Base-by-base conservation (phyloP, 768 basidiomycete species). In the Agaricus bisporus region DNA sequence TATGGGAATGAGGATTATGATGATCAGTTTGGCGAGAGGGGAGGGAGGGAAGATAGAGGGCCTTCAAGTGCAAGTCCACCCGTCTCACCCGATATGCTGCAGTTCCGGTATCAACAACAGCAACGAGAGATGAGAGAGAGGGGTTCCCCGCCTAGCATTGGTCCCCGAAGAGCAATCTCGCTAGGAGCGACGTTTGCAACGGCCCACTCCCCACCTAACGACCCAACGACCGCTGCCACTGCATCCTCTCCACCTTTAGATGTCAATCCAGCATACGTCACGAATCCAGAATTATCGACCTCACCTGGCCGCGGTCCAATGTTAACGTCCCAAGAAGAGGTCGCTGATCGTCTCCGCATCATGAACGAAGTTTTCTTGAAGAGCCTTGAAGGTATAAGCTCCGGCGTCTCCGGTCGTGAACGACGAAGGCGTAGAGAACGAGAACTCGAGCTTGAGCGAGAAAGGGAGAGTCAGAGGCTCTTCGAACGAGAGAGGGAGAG, bases 331-430 rank as follows among this genome's bases (percentile, higher is more conserved):
- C 81, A 78, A 58, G 73, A 75, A 4, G 87, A 83, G 52, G 80
- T 90, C 2, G 85, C 86, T 49, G 82, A 81, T 64, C 70, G 78
- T 56, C 63, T 90, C 49, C 70, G 68, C 44, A 73, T 73, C 66
- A 85, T 89, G 87, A 80, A 86, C 54, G 83, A 83, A 58, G 70
- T 73, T 39, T 90, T 90, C 64, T 57, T 81, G 60, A 77, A 75
- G 51, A 85, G 82, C 45, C 67, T 90, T 29, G 80, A 82, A 53
- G 83, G 82, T 15, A 68, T 88, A 1, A 77, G 76, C 2, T 67
- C 69, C 1, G 67, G 71, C 14, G 42, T 44, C 41, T 56, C 59
- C 20, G 41, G 52, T 43, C 55, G 46, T 10, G 58, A 49, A 44
- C 42, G 55, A 5, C n/a, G 66, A 61, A 41, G 61, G 63, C 18